Conservation (phyloP, 1,284 basidiomycete species). For the Taiwanofungus camphoratus region DNA sequence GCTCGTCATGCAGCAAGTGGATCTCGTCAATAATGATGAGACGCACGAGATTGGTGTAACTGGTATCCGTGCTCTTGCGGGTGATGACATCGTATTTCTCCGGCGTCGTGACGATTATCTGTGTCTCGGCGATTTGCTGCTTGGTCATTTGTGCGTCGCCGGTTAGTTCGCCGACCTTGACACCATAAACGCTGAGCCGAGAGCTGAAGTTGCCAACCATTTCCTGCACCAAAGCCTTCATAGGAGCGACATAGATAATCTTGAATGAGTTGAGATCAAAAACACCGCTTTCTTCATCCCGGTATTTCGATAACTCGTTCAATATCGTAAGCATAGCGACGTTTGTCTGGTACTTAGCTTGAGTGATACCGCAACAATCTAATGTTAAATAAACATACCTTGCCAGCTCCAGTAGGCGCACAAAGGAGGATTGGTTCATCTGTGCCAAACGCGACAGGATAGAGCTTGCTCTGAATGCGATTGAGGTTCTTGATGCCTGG, state of each 20-base stretch:
- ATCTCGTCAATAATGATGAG: conserved; percentile 99
- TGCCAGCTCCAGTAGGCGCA: conserved; percentile 98
- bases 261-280: conserved; percentile 94
- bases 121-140: conserved; percentile 94
- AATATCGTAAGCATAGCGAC: conserved; percentile 95
- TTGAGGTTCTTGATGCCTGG: conserved; percentile 75
- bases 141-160: conserved; percentile 99
- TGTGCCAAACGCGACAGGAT: conserved; percentile 88
- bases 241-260: conserved; percentile 97
- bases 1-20: conserved; percentile 95
- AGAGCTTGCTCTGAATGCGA: conserved; percentile 91
- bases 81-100: conserved; percentile 99
- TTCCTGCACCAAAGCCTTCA: conserved; percentile 98
- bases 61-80: conserved; percentile 94
- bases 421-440: conserved; percentile 96
- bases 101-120: conserved; percentile 98
- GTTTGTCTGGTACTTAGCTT: conserved; percentile 79
- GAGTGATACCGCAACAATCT: conserved; percentile 5
- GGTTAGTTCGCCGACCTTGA: conserved; percentile 93
- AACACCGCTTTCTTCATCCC: conserved; percentile 77
- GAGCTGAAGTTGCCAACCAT: conserved; percentile 91
- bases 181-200: conserved; percentile 78
- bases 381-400: conserved; percentile 47
- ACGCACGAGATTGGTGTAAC: conserved; percentile 95
- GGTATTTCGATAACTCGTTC: conserved; percentile 81